Conservation (phyloP, 257 asterid species). For the Przewalskia tangutica region DNA sequence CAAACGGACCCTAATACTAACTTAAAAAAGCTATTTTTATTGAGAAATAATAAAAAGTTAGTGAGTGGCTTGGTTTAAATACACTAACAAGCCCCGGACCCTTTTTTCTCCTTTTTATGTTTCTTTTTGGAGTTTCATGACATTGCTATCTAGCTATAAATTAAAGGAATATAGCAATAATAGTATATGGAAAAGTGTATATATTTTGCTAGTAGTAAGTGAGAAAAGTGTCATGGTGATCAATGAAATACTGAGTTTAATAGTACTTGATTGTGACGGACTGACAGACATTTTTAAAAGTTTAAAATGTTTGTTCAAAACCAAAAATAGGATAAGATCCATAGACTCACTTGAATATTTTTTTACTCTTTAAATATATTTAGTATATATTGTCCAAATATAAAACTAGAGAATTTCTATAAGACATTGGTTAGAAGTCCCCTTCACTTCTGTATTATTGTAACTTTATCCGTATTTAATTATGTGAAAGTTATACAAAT, state of each 20-base stretch:
- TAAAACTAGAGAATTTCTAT: neutral
- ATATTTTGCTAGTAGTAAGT: neutral
- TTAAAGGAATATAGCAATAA: neutral
- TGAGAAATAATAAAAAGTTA: neutral
- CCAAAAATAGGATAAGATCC: neutral
- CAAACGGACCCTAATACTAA: no score
- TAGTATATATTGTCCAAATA: neutral
- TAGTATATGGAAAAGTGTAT: neutral
- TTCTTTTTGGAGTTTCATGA: neutral
- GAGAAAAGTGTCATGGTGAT: neutral
- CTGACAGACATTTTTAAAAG: neutral
- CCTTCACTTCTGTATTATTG: no score
- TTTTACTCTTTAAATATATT: neutral
- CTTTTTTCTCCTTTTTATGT: neutral
- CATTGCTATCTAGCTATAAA: neutral
- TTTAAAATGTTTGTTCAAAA: neutral
- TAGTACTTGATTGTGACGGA: neutral
- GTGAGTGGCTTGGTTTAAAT: neutral
- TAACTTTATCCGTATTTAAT: no score
- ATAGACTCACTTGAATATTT: neutral
- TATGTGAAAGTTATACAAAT: no score
- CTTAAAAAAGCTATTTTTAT: no score
- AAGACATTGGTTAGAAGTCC: neutral
- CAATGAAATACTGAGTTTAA: neutral
- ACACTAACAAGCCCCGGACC: neutral